Base-by-base conservation (phyloP, 805 yeast genomes). In the Candida fluviatilis region DNA sequence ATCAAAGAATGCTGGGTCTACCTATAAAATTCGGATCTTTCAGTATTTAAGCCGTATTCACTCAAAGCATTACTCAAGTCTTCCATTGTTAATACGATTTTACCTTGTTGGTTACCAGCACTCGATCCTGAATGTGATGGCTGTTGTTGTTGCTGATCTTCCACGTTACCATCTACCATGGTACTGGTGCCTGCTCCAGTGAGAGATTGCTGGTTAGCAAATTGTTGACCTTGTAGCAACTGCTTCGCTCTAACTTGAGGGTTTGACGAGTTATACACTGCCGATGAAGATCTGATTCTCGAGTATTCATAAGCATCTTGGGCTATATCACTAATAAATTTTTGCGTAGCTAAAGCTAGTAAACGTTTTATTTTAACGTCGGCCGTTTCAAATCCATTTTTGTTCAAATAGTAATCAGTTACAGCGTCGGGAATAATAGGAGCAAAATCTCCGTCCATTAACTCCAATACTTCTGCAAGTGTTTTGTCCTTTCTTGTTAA, bases 351-450 rank as follows among this genome's bases (percentile, higher is more conserved):
- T 40, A 93, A 68, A 0, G 98, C 97, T 35, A 93, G 68, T 26
- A 93, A 66, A 38, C 98, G 71, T 58, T 89, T 90, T 40, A 66
- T 58, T 29, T 89, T 75, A 11, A 78, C 65, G 56, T 91, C 95
- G 28, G 82, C 72, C 18, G 93, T 78, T 41, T 82, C 83, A 51
- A 93, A 81, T 28, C 97, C 97, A 45, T 88, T 83, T 52, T 83
- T 82, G 17, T 87, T 78, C 37, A 91, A 64, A 52, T 91, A 93
- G 57, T 89, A 93, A 55, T 91, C 97, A 0, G 96, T 85, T 8
- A 93, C 97, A 0, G 95, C 90, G 57, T 93, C 98, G 0, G 99
- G 99, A 29, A 93, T 93, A 24, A 91, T 82, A 2, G 99, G 99
- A 3, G 96, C 87, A 57, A 82, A 88, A 42, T 89, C 96, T 2